These are phyloP conservation scores for Yamadazyma oceani DNA, from an alignment of 1,139 yeast species.

Conservation along the genomic window DNA sequence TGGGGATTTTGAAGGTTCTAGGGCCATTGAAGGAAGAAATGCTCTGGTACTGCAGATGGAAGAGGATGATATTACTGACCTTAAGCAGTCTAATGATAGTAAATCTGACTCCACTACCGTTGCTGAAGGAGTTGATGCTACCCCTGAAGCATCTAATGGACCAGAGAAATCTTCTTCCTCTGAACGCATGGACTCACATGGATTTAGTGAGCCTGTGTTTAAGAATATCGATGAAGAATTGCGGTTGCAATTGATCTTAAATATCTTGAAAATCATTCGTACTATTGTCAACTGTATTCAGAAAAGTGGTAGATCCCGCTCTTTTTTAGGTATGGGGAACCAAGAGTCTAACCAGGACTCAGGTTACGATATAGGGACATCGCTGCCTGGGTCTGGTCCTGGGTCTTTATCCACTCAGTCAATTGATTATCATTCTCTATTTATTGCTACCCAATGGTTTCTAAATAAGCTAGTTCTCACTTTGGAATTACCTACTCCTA, in stretches of 20 bases:
- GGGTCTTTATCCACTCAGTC: no score
- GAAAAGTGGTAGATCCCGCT: conserved; percentile 4
- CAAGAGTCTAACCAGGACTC: no score
- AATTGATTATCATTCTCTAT: conserved; percentile 9
- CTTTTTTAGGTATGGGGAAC: conserved; percentile 13
- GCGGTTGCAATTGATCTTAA: conserved; percentile 26
- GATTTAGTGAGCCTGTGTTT: conserved; percentile 14
- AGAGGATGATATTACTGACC: conserved; percentile 33
- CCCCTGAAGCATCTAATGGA: no score
- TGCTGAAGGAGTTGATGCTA: no score
- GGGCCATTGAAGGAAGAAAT: background rate
- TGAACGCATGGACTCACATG: background rate
- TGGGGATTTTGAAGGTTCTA: background rate
- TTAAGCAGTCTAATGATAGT: conserved; percentile 3
- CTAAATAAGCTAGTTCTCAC: conserved; percentile 18
- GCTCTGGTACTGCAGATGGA: conserved; percentile 16
- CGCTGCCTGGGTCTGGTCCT: no score
- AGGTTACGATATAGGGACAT: no score
- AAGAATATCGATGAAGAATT: conserved; percentile 27
- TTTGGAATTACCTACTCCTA: conserved; percentile 18
- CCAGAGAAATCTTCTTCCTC: no score
- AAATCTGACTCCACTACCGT: background rate
- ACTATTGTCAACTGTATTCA: conserved; percentile 16
- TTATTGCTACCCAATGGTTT: conserved; percentile 17
- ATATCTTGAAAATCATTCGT: conserved; percentile 26